Conservation (phyloP, 2,329 filamentous ascomycete species). For the Endocalyx cinctus region DNA sequence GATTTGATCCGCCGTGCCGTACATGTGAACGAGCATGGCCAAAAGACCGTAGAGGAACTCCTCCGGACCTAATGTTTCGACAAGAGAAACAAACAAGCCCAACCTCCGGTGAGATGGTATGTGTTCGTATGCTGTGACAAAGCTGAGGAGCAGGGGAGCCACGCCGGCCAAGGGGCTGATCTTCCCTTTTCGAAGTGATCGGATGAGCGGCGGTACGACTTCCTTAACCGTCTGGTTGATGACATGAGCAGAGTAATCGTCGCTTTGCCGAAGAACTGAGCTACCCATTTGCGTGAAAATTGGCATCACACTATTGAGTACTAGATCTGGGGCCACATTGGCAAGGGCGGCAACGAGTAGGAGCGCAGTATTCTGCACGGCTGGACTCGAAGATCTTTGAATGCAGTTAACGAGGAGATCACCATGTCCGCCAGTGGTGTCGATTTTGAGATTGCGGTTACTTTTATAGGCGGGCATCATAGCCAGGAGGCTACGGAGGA, state of each 20-base stretch:
- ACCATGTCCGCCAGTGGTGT: slow-evolving; percentile 74
- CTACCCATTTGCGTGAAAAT: slow-evolving; percentile 98
- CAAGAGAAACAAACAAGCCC: slow-evolving; percentile 77
- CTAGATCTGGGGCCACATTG: slow-evolving; percentile 80
- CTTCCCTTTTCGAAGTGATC: slow-evolving; percentile 76
- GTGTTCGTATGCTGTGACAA: slow-evolving; percentile 93
- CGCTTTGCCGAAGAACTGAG: slow-evolving; percentile 84
- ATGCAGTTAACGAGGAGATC: slow-evolving; percentile 94
- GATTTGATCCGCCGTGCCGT: slow-evolving; percentile 70
- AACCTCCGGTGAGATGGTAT: slow-evolving; percentile 83
- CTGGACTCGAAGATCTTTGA: slow-evolving; percentile 82
- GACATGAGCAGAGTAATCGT: slow-evolving; percentile 95
- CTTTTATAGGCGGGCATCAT: slow-evolving; percentile 76
- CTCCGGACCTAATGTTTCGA: slow-evolving; percentile 76
- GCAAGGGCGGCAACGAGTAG: slow-evolving; percentile 84
- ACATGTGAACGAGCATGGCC: slow-evolving; percentile 86
- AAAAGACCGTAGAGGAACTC: slow-evolving; percentile 87
- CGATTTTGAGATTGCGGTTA: slow-evolving; percentile 59
- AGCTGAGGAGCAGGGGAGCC: slow-evolving; percentile 88
- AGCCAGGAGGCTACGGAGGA: slow-evolving; percentile 74
- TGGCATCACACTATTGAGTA: slow-evolving; percentile 97
- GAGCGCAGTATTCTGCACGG: slow-evolving; percentile 88
- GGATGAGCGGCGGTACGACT: slow-evolving; percentile 86
- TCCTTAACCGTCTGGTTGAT: slow-evolving; percentile 93
- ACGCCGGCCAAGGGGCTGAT: slow-evolving; percentile 75